Percentiles rank a stretch among this genome's conserved stretches.
Conservation (phyloP, 1,139 yeast genomes). For the Candida frijolesensis region DNA sequence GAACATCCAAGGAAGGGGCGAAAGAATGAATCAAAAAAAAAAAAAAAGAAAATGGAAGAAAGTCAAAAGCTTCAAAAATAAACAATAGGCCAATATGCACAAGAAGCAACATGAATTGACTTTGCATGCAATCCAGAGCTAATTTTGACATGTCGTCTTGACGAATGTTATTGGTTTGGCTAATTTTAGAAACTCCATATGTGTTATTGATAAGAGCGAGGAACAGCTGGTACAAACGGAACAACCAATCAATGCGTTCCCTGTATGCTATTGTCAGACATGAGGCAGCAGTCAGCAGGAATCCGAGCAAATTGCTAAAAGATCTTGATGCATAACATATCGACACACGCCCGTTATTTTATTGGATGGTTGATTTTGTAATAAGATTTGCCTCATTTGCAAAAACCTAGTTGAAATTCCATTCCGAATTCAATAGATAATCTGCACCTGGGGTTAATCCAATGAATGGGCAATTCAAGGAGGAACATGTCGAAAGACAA, state of each 20-base stretch:
- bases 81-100: not conserved
- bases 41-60: not conserved
- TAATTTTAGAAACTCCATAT: not conserved
- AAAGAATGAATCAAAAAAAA: not conserved
- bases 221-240: not conserved
- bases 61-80: not conserved
- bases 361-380: too few relatives aligned
- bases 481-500: too few relatives aligned
- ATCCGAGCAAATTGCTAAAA: not conserved
- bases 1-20: not conserved
- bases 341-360: not conserved
- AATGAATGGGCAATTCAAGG: too few relatives aligned
- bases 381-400: not conserved
- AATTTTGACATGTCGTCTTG: not conserved
- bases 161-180: not conserved
- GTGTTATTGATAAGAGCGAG: not conserved
- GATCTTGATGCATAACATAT: not conserved
- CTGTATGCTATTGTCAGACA: too few relatives aligned
- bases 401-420: too few relatives aligned
- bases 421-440: too few relatives aligned
- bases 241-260: not conserved
- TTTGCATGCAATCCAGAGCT: not conserved
- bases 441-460: too few relatives aligned
- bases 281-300: not conserved
- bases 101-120: too few relatives aligned